Evolutionary conservation across 2,329 filamentous ascomycete species (phyloP).

Genomic region (Alternaria alternata): DNA sequence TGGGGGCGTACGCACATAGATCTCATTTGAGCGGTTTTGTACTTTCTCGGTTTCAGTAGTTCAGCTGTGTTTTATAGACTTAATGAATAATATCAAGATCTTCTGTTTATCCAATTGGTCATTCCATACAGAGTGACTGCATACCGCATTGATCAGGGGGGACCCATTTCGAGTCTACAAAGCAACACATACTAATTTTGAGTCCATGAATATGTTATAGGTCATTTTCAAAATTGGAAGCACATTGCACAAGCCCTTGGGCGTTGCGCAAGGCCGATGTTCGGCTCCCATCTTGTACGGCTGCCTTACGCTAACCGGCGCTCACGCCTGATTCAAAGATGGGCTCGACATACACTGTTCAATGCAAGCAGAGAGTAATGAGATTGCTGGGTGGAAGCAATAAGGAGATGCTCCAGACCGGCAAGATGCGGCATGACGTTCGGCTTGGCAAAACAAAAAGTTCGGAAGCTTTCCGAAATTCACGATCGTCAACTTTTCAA

Average conservation of each 20-base stretch:
- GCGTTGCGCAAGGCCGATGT: too few species aligned
- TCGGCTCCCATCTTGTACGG: too few species aligned
- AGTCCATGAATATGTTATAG: background rate
- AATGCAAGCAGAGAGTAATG: background rate
- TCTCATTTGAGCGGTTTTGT: background rate
- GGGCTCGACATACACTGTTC: too few species aligned
- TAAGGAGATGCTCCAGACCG: background rate
- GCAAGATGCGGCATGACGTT: constrained; percentile 20
- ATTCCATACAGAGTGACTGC: too few species aligned
- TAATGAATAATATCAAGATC: background rate
- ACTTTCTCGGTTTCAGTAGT: background rate
- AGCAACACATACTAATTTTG: background rate
- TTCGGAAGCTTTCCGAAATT: constrained; percentile 18
- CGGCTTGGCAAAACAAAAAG: constrained; percentile 23
- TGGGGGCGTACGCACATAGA: background rate
- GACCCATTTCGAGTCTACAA: too few species aligned
- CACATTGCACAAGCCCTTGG: too few species aligned
- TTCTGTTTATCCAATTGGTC: background rate
- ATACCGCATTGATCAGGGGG: background rate
- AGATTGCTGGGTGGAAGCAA: too few species aligned
- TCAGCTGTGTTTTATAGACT: background rate
- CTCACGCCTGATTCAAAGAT: background rate
- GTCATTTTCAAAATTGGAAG: too few species aligned
- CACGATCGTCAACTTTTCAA: constrained; percentile 12
- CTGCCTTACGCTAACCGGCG: too few species aligned